Conservation (phyloP, 192 early-diverging fungal genomes). For the Borealophlyctis nickersoniae region DNA sequence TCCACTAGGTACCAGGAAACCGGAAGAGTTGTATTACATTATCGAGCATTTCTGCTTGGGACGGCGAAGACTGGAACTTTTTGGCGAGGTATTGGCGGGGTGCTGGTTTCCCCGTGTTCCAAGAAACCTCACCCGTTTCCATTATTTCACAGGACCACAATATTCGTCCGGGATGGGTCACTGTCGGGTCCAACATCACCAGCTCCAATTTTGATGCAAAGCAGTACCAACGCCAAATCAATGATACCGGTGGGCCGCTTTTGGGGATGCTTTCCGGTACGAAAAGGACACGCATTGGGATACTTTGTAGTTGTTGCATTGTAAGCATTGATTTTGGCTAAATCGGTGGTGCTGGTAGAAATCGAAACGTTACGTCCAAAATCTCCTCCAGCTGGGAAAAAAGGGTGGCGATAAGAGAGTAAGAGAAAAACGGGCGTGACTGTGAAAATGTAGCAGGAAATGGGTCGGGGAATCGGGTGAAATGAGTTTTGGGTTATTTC, state of each 20-base stretch:
- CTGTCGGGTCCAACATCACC: constrained; percentile 44
- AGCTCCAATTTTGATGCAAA: constrained; percentile 44
- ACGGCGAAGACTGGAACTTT: constrained; percentile 57
- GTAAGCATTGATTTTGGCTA: constrained; percentile 29
- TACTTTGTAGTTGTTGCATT: constrained; percentile 17
- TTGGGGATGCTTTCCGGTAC: constrained; percentile 22
- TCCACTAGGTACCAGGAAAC: constrained; percentile 46
- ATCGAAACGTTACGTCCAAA: constrained; percentile 56
- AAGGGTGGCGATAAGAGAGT: constrained; percentile 7
- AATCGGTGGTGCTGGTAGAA: constrained; percentile 19
- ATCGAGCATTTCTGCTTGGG: constrained; percentile 68
- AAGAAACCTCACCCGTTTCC: neutral
- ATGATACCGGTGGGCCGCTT: constrained; percentile 5
- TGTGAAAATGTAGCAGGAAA: too few relatives aligned
- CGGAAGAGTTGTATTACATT: constrained; percentile 60
- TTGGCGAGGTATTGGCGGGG: constrained; percentile 33
- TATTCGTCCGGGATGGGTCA: constrained; percentile 62
- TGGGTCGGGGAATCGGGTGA: too few relatives aligned
- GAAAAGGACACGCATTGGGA: neutral
- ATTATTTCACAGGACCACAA: constrained; percentile 49
- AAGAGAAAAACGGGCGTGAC: too few relatives aligned
- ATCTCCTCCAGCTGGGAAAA: constrained; percentile 45
- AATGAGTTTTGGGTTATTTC: too few relatives aligned
- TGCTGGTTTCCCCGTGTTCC: neutral
- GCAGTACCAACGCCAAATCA: constrained; percentile 36